These are phyloP conservation scores for Trypanosoma grayi DNA, from an alignment of 208 protist genomes.

Conservation along the genomic window DNA sequence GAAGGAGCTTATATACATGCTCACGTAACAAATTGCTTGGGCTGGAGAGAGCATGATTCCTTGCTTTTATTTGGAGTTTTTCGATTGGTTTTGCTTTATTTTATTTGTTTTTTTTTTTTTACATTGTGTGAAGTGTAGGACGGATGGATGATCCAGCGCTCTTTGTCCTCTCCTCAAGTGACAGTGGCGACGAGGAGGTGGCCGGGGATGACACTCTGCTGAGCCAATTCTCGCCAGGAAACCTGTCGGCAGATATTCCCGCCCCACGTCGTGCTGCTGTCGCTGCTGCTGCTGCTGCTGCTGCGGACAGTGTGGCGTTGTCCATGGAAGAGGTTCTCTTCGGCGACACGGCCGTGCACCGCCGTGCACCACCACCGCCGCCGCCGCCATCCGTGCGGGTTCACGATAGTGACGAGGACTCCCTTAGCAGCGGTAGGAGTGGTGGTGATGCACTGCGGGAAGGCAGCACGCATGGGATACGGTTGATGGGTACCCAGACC, in stretches of 20 bases:
- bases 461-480: neutral
- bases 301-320: neutral
- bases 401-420: neutral
- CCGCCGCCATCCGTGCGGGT: neutral
- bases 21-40: neutral
- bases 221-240: neutral
- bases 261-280: neutral
- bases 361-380: neutral
- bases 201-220: neutral
- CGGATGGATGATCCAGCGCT: constrained; percentile 10
- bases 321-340: constrained; percentile 42
- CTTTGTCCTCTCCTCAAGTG: constrained; percentile 29
- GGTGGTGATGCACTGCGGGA: neutral
- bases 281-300: neutral
- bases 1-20: neutral
- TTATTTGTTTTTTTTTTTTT: constrained; percentile 8
- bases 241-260: neutral
- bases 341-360: neutral
- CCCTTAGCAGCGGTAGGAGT: neutral
- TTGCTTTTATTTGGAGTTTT: neutral
- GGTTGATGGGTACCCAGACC: too few species aligned
- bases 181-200: neutral
- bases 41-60: neutral
- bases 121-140: neutral
- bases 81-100: neutral